phyloP scores from a whole-genome alignment of 805 yeast genomes.

The Wickerhamomyces ciferrii region DNA sequence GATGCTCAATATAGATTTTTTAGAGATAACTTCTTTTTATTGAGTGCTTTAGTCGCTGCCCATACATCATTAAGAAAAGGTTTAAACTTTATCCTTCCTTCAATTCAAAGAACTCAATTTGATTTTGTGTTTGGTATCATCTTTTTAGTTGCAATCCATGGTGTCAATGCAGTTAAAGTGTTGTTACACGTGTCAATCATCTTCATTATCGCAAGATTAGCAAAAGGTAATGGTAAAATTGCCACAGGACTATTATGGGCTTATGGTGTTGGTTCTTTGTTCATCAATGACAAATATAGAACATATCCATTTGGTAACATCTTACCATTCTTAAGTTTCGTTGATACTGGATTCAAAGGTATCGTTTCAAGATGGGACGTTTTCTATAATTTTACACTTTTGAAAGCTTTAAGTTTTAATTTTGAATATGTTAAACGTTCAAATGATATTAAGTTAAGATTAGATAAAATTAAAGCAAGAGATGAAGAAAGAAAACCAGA shows the following conservation, averaged over 20 bases:
- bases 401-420: slow-evolving; percentile 80
- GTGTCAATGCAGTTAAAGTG: slow-evolving; percentile 63
- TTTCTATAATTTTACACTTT: slow-evolving; percentile 81
- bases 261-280: slow-evolving; percentile 74
- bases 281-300: slow-evolving; percentile 68
- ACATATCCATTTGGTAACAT: slow-evolving; percentile 44
- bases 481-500: slow-evolving; percentile 19
- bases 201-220: slow-evolving; percentile 41
- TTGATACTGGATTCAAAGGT: slow-evolving; percentile 67
- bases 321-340: slow-evolving; percentile 33
- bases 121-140: slow-evolving; percentile 69
- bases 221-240: slow-evolving; percentile 23
- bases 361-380: slow-evolving; percentile 93
- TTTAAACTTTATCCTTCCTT: slow-evolving; percentile 14
- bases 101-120: slow-evolving; percentile 46
- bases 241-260: slow-evolving; percentile 58
- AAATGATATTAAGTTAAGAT: slow-evolving; percentile 9
- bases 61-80: slow-evolving; percentile 51
- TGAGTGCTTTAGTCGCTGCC: slow-evolving; percentile 45
- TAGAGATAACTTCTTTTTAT: slow-evolving; percentile 68
- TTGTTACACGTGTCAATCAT: slow-evolving; percentile 50
- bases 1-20: slow-evolving; percentile 87
- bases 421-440: slow-evolving; percentile 60
- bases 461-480: slow-evolving; percentile 9
- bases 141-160: slow-evolving; percentile 74